Evolutionary conservation across 805 yeast genomes (phyloP).

Genomic region (Blastobotrys muscicola): DNA sequence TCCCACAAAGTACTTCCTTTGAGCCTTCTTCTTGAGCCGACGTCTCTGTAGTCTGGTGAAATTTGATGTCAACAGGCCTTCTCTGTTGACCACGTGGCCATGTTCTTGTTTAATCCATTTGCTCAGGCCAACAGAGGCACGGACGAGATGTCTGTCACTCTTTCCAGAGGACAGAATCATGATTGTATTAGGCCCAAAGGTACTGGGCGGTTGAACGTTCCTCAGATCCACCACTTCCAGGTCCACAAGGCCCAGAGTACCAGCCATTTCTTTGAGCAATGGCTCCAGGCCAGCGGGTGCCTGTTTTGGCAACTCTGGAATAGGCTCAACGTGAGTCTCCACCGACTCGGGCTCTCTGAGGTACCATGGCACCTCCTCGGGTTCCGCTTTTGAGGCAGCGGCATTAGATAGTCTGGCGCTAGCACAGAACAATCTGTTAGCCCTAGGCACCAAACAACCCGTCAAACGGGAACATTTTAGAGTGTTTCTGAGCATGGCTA

Average conservation of each 20-base stretch:
- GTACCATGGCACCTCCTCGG: constrained; percentile 16
- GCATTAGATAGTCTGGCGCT: not conserved
- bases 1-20: constrained; percentile 43
- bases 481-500: too few relatives aligned
- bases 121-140: constrained; percentile 54
- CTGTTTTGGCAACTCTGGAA: constrained; percentile 52
- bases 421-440: too few relatives aligned
- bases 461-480: too few relatives aligned
- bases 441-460: too few relatives aligned
- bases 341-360: constrained; percentile 12
- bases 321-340: constrained; percentile 12
- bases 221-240: constrained; percentile 57
- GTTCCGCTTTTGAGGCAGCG: not conserved
- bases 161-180: constrained; percentile 69
- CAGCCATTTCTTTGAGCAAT: constrained; percentile 39
- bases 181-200: constrained; percentile 34
- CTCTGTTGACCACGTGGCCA: constrained; percentile 42
- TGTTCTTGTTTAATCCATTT: constrained; percentile 46
- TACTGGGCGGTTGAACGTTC: constrained; percentile 26
- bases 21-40: constrained; percentile 42
- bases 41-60: constrained; percentile 42
- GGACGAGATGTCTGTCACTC: constrained; percentile 63
- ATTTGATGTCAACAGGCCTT: constrained; percentile 61
- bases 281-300: constrained; percentile 45
- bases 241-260: constrained; percentile 58